These are phyloP conservation scores for Camellia japonica DNA, from an alignment of 148 eudicot genomes.

Conservation along the genomic window DNA sequence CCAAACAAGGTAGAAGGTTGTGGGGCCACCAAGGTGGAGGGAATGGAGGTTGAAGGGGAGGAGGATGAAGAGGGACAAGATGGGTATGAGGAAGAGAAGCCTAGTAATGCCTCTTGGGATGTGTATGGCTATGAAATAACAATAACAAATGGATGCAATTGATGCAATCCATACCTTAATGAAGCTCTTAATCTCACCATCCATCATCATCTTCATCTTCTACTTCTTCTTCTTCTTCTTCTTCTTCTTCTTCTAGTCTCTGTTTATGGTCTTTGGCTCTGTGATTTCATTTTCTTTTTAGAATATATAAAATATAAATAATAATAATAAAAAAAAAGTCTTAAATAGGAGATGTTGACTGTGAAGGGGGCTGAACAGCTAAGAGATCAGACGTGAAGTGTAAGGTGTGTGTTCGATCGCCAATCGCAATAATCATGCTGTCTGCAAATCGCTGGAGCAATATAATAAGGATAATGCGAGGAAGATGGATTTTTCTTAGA, in stretches of 20 bases:
- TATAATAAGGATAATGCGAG: no score
- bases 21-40: slow-evolving; percentile 31
- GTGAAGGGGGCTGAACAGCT: no score
- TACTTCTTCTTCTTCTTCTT: neutral
- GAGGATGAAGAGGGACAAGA: slow-evolving; percentile 40
- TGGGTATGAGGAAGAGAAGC: slow-evolving; percentile 39
- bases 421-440: no score
- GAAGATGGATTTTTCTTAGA: no score
- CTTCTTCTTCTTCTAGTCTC: no score
- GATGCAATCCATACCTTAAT: slow-evolving; percentile 35
- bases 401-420: no score
- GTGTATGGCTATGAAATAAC: slow-evolving; percentile 26
- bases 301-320: no score
- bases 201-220: slow-evolving; percentile 15
- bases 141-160: slow-evolving; percentile 25
- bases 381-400: no score
- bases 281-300: neutral
- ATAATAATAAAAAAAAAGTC: no score
- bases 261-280: neutral
- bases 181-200: slow-evolving; percentile 33
- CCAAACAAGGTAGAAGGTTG: slow-evolving; percentile 53
- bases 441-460: no score
- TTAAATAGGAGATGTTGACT: no score
- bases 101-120: slow-evolving; percentile 31
- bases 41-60: slow-evolving; percentile 43